Evolutionary conservation across 257 asterid species (phyloP).

Genomic region (Solanum virginianum): DNA sequence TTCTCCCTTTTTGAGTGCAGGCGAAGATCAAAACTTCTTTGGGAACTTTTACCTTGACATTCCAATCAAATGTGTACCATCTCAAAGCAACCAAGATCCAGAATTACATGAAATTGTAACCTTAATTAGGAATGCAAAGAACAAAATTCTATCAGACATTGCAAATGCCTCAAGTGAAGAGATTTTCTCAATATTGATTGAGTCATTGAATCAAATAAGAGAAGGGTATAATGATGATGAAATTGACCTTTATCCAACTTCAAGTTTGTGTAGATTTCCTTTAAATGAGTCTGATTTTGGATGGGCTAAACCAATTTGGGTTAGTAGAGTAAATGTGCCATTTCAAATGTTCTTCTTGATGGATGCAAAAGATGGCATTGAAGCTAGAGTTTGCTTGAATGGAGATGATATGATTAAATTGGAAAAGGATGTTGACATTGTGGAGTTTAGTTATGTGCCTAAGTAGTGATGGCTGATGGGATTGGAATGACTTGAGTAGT

Average conservation of each 20-base stretch:
- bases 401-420: neutral
- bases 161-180: neutral
- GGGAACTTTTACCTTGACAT: neutral
- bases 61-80: neutral
- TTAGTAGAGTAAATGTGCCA: neutral
- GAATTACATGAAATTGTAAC: neutral
- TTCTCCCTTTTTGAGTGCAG: neutral
- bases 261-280: conserved; percentile 4
- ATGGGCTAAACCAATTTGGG: neutral
- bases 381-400: neutral
- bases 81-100: neutral
- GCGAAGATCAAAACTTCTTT: neutral
- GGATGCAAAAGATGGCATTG: neutral
- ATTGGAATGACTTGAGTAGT: neutral
- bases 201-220: neutral
- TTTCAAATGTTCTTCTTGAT: neutral
- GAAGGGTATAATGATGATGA: neutral
- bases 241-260: neutral
- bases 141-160: neutral
- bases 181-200: neutral
- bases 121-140: neutral
- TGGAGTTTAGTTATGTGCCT: neutral
- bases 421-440: neutral
- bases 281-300: conserved; percentile 1
- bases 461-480: neutral